Conservation (phyloP, 164 flowering plant genomes). For the Tetrastigma voinierianum region DNA sequence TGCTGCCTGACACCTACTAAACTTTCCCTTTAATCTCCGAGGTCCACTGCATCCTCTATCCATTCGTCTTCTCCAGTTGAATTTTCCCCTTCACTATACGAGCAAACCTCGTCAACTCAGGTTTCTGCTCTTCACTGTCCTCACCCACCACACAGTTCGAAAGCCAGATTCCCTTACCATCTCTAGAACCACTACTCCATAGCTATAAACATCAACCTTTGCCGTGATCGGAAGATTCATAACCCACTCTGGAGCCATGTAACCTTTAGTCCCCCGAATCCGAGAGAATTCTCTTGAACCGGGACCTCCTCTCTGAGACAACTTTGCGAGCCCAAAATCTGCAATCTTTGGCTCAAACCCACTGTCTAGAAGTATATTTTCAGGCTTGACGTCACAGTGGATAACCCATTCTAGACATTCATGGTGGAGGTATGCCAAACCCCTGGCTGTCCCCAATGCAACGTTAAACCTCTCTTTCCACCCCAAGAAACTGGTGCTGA, state of each 20-base stretch:
- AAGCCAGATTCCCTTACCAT: slow-evolving; percentile 21
- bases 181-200: slow-evolving; percentile 35
- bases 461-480: slow-evolving; percentile 25
- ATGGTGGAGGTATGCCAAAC: slow-evolving; percentile 34
- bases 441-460: slow-evolving; percentile 34
- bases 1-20: slow-evolving; percentile 17
- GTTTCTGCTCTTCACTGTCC: slow-evolving; percentile 18
- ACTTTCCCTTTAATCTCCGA: slow-evolving; percentile 21
- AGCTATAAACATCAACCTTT: slow-evolving; percentile 37
- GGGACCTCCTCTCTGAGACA: slow-evolving; percentile 16
- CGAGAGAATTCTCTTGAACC: slow-evolving; percentile 13
- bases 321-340: slow-evolving; percentile 33
- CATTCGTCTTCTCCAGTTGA: slow-evolving; percentile 17
- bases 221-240: slow-evolving; percentile 29
- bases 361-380: slow-evolving; percentile 27
- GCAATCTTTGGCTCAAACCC: slow-evolving; percentile 31
- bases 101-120: slow-evolving; percentile 19
- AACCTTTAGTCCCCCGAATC: slow-evolving; percentile 33
- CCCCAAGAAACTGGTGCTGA: slow-evolving; percentile 10
- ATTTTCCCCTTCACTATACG: slow-evolving; percentile 20
- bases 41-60: slow-evolving; percentile 31
- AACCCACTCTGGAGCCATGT: slow-evolving; percentile 43
- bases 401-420: slow-evolving; percentile 41
- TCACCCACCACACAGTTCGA: slow-evolving; percentile 16
- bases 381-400: slow-evolving; percentile 42